Evolutionary conservation across 2,329 filamentous ascomycete species (phyloP).

Genomic region (Cladosporium sp.): DNA sequence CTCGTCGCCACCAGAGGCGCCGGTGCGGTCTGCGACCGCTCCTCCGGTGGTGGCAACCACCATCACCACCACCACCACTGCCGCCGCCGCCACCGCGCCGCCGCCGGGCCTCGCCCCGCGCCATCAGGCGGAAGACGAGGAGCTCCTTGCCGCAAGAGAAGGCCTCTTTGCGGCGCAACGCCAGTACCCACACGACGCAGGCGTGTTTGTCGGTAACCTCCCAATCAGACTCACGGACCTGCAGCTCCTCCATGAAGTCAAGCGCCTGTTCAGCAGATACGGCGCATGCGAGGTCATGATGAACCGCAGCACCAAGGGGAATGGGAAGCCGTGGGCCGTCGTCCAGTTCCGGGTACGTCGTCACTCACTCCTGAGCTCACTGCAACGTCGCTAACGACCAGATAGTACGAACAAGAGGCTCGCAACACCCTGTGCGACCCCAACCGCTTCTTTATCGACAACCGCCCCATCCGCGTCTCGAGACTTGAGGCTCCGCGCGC

Average conservation of each 20-base stretch:
- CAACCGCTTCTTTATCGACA: neutral
- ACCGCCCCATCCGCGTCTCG: neutral
- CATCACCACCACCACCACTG: neutral
- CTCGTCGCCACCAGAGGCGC: neutral
- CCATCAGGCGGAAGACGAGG: too few species aligned
- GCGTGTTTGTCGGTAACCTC: conserved; percentile 9
- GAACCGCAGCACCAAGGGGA: neutral
- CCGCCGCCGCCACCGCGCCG: neutral
- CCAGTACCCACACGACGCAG: neutral
- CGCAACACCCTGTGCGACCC: neutral
- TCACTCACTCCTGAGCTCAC: neutral
- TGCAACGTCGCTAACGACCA: neutral
- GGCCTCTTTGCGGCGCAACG: neutral
- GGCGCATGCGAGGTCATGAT: neutral
- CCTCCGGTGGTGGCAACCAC: neutral
- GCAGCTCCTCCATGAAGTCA: neutral
- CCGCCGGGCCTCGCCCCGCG: too few species aligned
- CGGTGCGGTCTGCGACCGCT: neutral
- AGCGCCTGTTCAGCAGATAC: neutral
- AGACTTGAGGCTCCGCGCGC: neutral
- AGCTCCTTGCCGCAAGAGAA: neutral
- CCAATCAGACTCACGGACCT: neutral
- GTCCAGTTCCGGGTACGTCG: neutral
- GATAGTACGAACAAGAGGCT: neutral
- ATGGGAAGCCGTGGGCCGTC: neutral